phyloP scores from a whole-genome alignment of 2,329 filamentous ascomycete genomes.

The Fusarium nodosum region DNA sequence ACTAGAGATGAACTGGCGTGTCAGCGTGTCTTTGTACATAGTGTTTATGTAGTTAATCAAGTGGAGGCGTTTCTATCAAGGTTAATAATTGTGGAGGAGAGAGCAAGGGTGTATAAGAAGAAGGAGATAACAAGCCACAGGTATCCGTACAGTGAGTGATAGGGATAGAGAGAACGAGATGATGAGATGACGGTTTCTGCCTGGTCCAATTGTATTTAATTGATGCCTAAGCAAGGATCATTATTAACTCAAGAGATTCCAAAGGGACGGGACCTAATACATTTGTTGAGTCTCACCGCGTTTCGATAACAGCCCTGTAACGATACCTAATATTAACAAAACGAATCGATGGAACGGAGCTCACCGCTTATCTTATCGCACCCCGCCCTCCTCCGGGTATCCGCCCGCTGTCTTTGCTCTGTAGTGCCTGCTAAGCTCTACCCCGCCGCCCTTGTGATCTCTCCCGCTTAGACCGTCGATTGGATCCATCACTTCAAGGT shows the following conservation, averaged over 20 bases:
- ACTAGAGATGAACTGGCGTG: conserved; percentile 15
- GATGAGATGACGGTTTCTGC: background rate
- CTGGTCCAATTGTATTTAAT: conserved; percentile 10
- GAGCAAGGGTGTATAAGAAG: conserved; percentile 15
- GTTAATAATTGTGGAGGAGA: conserved; percentile 14
- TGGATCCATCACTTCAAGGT: conserved; percentile 23
- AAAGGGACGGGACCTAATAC: background rate
- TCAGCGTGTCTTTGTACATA: conserved; percentile 2
- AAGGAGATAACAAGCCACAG: conserved; percentile 24
- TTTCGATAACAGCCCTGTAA: conserved; percentile 27
- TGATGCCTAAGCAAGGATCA: conserved; percentile 25
- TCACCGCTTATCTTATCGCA: conserved; percentile 52
- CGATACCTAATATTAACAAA: background rate
- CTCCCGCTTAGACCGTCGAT: conserved; percentile 24
- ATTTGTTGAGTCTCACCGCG: conserved; percentile 37
- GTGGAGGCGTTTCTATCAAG: conserved; percentile 15
- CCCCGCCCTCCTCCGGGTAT: conserved; percentile 41
- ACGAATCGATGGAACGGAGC: conserved; percentile 40
- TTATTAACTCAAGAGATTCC: background rate
- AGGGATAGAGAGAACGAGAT: conserved; percentile 13
- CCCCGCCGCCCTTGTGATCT: conserved; percentile 45
- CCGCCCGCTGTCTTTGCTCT: conserved; percentile 14
- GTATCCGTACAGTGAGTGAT: background rate
- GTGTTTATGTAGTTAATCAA: background rate
- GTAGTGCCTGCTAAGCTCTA: conserved; percentile 33